phyloP scores from a whole-genome alignment of 1,139 yeast genomes.

The Yamadazyma friedrichii region DNA sequence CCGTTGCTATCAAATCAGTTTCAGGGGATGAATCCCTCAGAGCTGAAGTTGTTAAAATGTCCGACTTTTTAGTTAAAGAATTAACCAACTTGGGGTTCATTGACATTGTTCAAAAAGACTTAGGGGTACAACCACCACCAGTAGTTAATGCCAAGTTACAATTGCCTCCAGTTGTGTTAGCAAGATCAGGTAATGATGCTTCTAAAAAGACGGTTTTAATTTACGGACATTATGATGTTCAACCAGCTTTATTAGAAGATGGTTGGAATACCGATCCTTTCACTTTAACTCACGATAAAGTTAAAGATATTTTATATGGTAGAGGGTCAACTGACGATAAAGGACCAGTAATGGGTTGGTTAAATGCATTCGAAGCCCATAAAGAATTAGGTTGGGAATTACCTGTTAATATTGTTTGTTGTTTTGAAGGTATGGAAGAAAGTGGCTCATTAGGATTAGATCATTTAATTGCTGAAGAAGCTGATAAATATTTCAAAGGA shows the following conservation, averaged over 20 bases:
- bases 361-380: slow-evolving; percentile 90
- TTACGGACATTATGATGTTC: slow-evolving; percentile 97
- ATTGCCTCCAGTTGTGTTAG: slow-evolving; percentile 91
- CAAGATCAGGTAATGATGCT: slow-evolving; percentile 81
- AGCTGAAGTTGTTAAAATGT: slow-evolving; percentile 85
- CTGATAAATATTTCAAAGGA: slow-evolving; percentile 72
- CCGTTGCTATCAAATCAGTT: slow-evolving; percentile 92
- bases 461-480: slow-evolving; percentile 74
- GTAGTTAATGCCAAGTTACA: slow-evolving; percentile 61
- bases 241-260: slow-evolving; percentile 88
- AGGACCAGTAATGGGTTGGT: slow-evolving; percentile 98
- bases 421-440: slow-evolving; percentile 99
- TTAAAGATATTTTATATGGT: slow-evolving; percentile 70
- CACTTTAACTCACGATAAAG: slow-evolving; percentile 55
- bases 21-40: slow-evolving; percentile 86
- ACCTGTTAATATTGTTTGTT: slow-evolving; percentile 88
- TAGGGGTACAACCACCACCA: slow-evolving; percentile 90
- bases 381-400: slow-evolving; percentile 77
- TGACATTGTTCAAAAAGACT: slow-evolving; percentile 76
- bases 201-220: slow-evolving; percentile 81
- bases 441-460: slow-evolving; percentile 94
- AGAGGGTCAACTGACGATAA: slow-evolving; percentile 97
- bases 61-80: slow-evolving; percentile 72
- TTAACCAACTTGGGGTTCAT: slow-evolving; percentile 70
- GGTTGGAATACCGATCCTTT: slow-evolving; percentile 98